A percentile compares a stretch with the other conserved stretches of the same genome.
phyloP scores from a whole-genome alignment of 2,329 filamentous ascomycete genomes.

The Diaporthe batatas region DNA sequence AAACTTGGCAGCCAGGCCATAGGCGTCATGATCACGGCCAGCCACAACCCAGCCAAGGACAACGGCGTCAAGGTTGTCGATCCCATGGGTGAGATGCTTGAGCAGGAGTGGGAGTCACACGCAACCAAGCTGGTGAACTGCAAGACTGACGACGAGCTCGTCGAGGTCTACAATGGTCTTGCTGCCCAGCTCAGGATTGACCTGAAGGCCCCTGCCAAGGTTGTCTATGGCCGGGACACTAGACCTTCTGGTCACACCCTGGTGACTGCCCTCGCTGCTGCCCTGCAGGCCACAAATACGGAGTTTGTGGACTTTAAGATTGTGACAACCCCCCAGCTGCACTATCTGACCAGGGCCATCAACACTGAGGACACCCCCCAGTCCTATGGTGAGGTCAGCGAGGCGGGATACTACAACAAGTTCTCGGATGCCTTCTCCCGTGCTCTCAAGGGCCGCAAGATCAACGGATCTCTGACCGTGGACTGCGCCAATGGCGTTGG shows the following conservation, averaged over 20 bases:
- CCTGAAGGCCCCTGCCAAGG: constrained; percentile 76
- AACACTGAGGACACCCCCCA: constrained; percentile 92
- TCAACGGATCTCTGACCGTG: constrained; percentile 81
- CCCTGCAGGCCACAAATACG: constrained; percentile 80
- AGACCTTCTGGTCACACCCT: constrained; percentile 90
- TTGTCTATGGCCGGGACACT: constrained; percentile 93
- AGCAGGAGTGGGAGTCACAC: constrained; percentile 93
- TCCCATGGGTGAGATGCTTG: constrained; percentile 97
- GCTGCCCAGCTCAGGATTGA: constrained; percentile 83
- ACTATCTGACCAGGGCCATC: constrained; percentile 94
- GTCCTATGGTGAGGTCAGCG: constrained; percentile 89
- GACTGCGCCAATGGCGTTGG: constrained; percentile 98
- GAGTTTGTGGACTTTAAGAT: constrained; percentile 88
- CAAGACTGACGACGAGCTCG: constrained; percentile 78
- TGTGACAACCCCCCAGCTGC: constrained; percentile 96
- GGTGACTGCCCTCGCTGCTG: constrained; percentile 82
- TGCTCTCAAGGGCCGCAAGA: constrained; percentile 82
- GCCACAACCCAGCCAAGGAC: constrained; percentile 90
- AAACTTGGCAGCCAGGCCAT: constrained; percentile 92
- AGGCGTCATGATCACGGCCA: constrained; percentile 96
- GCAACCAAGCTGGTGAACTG: constrained; percentile 93
- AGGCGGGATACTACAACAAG: constrained; percentile 96
- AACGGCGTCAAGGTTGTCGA: constrained; percentile 98
- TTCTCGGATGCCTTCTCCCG: constrained; percentile 85
- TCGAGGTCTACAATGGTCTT: constrained; percentile 81